Evolutionary conservation across 1,284 basidiomycete species (phyloP).

Genomic region (Tranzscheliella williamsii): DNA sequence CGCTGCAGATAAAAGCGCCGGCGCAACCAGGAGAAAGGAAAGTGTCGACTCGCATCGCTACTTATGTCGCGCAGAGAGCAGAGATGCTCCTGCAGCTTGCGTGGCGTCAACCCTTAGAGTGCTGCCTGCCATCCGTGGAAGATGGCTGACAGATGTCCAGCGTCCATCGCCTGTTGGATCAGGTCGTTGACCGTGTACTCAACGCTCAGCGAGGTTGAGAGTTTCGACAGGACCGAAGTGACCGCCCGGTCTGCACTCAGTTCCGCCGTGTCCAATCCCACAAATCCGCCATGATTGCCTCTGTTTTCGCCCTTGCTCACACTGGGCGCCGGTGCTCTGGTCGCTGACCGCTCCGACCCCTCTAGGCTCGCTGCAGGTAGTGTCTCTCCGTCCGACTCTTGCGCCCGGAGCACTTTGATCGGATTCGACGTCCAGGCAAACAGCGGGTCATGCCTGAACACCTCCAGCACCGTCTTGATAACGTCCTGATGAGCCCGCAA

Average conservation of each 20-base stretch:
- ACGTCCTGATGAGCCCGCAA: slow-evolving; percentile 80
- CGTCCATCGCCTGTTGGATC: slow-evolving; percentile 83
- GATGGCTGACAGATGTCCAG: slow-evolving; percentile 75
- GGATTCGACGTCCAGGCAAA: slow-evolving; percentile 72
- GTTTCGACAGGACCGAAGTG: slow-evolving; percentile 65
- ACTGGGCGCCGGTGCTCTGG: not conserved
- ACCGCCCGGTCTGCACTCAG: slow-evolving; percentile 90
- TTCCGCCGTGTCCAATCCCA: slow-evolving; percentile 66
- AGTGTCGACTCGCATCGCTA: too few relatives aligned
- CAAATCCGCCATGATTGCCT: not conserved
- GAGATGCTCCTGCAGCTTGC: too few relatives aligned
- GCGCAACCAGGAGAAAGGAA: too few relatives aligned
- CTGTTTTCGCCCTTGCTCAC: not conserved
- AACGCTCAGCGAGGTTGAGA: slow-evolving; percentile 81
- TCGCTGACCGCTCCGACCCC: not conserved
- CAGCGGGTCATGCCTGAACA: slow-evolving; percentile 94
- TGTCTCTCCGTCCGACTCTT: slow-evolving; percentile 20
- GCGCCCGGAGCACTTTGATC: slow-evolving; percentile 45
- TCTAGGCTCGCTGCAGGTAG: slow-evolving; percentile 1
- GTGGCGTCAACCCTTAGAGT: slow-evolving; percentile 11
- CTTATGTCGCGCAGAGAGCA: too few relatives aligned
- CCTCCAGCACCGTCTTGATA: slow-evolving; percentile 91
- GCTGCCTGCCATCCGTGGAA: slow-evolving; percentile 63
- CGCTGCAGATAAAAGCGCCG: too few relatives aligned
- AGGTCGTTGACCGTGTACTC: slow-evolving; percentile 93